A percentile compares a stretch with the other conserved stretches of the same genome.
These are phyloP conservation scores for Metschnikowia peoriensis DNA, from an alignment of 805 yeast genomes.

Conservation along the genomic window DNA sequence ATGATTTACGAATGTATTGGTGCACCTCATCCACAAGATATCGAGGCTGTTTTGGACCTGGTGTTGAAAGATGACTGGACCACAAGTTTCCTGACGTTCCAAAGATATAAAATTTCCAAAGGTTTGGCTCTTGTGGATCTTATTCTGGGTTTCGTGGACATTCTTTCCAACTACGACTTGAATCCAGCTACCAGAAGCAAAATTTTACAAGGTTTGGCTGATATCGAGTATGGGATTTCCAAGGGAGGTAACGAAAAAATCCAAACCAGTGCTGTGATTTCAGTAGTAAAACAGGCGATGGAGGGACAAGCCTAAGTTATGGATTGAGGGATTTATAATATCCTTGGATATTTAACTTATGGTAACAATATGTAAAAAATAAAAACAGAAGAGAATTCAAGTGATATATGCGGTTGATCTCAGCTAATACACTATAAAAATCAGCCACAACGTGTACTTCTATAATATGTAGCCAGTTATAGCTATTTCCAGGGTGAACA, in stretches of 20 bases:
- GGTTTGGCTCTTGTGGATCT: conserved; percentile 92
- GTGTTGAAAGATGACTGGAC: conserved; percentile 88
- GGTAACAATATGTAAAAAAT: neutral
- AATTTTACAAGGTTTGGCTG: conserved; percentile 71
- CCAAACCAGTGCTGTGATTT: conserved; percentile 87
- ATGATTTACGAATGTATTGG: conserved; percentile 95
- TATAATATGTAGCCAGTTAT: too few species aligned
- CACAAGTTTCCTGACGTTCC: conserved; percentile 65
- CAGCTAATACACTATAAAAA: too few species aligned
- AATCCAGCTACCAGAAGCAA: conserved; percentile 58
- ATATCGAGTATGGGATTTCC: conserved; percentile 86
- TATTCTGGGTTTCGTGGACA: conserved; percentile 70
- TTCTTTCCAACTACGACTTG: conserved; percentile 67
- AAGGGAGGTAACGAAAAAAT: conserved; percentile 91
- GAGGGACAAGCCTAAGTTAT: conserved; percentile 27
- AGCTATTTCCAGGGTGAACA: too few species aligned
- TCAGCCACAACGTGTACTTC: too few species aligned
- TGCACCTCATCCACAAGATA: conserved; percentile 86
- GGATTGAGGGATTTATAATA: too few species aligned
- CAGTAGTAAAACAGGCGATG: conserved; percentile 71
- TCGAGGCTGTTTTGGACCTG: conserved; percentile 71
- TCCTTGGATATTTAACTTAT: neutral
- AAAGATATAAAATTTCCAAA: conserved; percentile 60
- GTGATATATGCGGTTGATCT: too few species aligned
- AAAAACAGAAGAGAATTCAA: too few species aligned